These are phyloP conservation scores for Liriodendron chinense DNA, from an alignment of 164 flowering plant genomes.

Conservation along the genomic window DNA sequence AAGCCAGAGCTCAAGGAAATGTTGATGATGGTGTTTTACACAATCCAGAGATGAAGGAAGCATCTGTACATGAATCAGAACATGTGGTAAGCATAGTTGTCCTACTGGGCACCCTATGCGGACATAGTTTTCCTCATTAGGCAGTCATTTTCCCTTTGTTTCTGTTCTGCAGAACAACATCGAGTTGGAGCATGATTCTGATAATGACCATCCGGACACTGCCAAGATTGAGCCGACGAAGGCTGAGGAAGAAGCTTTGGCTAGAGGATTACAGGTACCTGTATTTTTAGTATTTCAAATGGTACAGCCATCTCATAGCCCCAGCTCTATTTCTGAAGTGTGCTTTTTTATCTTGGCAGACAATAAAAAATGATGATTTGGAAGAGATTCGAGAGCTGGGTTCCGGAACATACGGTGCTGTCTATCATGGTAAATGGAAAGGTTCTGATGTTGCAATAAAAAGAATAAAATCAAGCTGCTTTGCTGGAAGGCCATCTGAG, in stretches of 20 bases:
- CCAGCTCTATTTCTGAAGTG: neutral
- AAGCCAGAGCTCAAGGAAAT: conserved; percentile 39
- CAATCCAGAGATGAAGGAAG: conserved; percentile 26
- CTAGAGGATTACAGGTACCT: conserved; percentile 83
- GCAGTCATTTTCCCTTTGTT: neutral
- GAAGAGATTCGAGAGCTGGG: conserved; percentile 95
- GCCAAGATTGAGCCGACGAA: conserved; percentile 85
- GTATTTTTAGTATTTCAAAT: neutral
- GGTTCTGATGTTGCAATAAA: conserved; percentile 99
- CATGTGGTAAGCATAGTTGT: conserved; percentile 38
- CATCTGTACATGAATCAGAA: conserved; percentile 35
- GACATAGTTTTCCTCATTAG: neutral
- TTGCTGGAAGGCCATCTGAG: conserved; percentile 95
- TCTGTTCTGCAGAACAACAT: conserved; percentile 37
- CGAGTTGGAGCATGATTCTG: conserved; percentile 57
- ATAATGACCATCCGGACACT: conserved; percentile 41
- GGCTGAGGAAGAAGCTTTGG: conserved; percentile 94
- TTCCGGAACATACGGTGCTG: conserved; percentile 96
- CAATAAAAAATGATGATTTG: conserved; percentile 86
- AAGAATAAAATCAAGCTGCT: conserved; percentile 97
- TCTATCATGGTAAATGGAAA: conserved; percentile 96
- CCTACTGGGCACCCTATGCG: neutral
- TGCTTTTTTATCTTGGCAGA: conserved; percentile 32
- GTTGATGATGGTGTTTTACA: conserved; percentile 16
- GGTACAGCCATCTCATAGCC: neutral